Evolutionary conservation across 495 filamentous ascomycete species (phyloP).

Genomic region (Aspergillus sclerotiicarbonarius): DNA sequence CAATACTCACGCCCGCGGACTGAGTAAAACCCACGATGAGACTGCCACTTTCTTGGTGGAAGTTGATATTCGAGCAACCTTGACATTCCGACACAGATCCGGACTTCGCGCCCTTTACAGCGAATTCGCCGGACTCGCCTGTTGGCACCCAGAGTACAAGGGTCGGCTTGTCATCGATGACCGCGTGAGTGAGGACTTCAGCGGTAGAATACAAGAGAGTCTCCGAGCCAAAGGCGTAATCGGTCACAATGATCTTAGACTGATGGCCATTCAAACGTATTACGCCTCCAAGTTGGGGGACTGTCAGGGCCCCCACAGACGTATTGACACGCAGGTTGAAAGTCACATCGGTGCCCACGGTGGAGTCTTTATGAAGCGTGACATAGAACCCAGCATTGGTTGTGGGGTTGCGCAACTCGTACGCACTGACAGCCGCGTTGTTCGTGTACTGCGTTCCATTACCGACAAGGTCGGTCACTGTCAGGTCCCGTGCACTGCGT

Average conservation of each 20-base stretch:
- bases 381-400: conserved; percentile 58
- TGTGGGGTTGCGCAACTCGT: conserved; percentile 54
- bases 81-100: conserved; percentile 28
- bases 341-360: conserved; percentile 41
- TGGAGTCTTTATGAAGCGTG: conserved; percentile 49
- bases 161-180: conserved; percentile 46
- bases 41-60: conserved; percentile 29
- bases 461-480: conserved; percentile 50
- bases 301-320: conserved; percentile 48
- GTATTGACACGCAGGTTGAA: conserved; percentile 56
- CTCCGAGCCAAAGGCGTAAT: conserved; percentile 50
- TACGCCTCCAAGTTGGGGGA: conserved; percentile 36
- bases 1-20: conserved; percentile 41
- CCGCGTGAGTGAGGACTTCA: conserved; percentile 53
- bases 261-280: conserved; percentile 57
- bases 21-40: conserved; percentile 45
- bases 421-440: conserved; percentile 44
- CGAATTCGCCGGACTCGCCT: conserved; percentile 55
- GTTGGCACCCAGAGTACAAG: conserved; percentile 54
- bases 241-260: conserved; percentile 60
- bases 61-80: conserved; percentile 38
- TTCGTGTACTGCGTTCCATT: conserved; percentile 58
- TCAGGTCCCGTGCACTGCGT: conserved; percentile 51
- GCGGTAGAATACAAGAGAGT: conserved; percentile 60
- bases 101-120: conserved; percentile 44